phyloP scores from a whole-genome alignment of 768 basidiomycete genomes.

The Tricholoma hemisulphureum region DNA sequence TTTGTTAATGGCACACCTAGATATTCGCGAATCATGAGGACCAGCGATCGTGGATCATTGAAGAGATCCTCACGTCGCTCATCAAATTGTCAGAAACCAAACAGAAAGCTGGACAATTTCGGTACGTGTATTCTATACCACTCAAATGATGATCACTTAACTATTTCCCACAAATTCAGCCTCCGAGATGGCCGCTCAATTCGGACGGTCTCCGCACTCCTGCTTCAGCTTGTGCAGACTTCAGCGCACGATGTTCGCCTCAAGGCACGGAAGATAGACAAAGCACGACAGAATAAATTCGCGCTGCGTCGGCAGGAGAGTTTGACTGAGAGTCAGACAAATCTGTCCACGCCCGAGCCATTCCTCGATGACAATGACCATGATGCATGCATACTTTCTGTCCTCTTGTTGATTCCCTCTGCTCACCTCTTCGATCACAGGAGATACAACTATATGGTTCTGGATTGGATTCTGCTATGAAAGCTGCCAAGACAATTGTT shows the following conservation, averaged over 20 bases:
- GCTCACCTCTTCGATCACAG: conserved; percentile 30
- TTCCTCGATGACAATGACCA: conserved; percentile 68
- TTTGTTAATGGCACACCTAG: conserved; percentile 51
- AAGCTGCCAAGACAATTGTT: conserved; percentile 82
- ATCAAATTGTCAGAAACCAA: conserved; percentile 89
- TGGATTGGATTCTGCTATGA: conserved; percentile 78
- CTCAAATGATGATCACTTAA: background rate
- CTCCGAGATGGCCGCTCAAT: conserved; percentile 89
- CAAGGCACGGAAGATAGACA: conserved; percentile 61
- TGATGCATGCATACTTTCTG: conserved; percentile 47
- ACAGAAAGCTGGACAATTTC: conserved; percentile 86
- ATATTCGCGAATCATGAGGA: conserved; percentile 89
- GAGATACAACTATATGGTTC: conserved; percentile 70
- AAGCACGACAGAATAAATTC: conserved; percentile 57
- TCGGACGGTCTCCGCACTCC: conserved; percentile 87
- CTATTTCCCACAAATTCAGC: conserved; percentile 39
- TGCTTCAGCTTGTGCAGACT: conserved; percentile 95
- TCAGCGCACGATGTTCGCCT: conserved; percentile 84
- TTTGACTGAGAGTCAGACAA: conserved; percentile 43
- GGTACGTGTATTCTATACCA: conserved; percentile 45
- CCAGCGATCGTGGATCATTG: conserved; percentile 96
- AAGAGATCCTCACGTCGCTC: conserved; percentile 88
- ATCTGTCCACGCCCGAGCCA: conserved; percentile 36
- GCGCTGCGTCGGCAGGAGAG: conserved; percentile 66
- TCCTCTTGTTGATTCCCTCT: background rate